These are phyloP conservation scores for Cornus controversa DNA, from an alignment of 148 eudicot species.

Conservation along the genomic window DNA sequence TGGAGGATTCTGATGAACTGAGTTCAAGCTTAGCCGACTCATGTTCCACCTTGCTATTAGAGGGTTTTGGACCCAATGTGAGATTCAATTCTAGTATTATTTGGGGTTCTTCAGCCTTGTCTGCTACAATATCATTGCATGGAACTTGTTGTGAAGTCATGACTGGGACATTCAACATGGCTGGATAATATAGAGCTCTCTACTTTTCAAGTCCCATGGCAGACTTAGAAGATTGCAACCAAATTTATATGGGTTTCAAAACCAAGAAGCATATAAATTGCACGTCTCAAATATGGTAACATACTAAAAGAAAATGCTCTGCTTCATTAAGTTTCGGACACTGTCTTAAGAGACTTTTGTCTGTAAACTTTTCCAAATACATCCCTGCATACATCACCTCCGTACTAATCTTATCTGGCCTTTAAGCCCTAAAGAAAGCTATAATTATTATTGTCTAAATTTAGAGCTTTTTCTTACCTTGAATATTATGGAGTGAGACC, in stretches of 20 bases:
- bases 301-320: too few species aligned
- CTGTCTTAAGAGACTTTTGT: neutral
- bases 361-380: neutral
- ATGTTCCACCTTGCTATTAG: neutral
- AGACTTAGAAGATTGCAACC: neutral
- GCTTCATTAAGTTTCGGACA: neutral
- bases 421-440: neutral
- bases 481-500: neutral
- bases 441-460: too few species aligned
- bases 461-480: neutral
- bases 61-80: neutral
- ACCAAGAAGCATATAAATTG: too few species aligned
- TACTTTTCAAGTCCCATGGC: too few species aligned
- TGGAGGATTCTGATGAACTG: neutral
- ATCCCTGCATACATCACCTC: neutral
- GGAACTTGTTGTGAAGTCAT: too few species aligned
- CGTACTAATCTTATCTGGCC: neutral
- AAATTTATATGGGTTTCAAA: neutral
- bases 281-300: neutral
- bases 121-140: too few species aligned
- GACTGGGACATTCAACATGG: neutral
- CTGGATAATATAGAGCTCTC: neutral
- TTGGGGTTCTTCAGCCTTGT: neutral
- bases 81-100: neutral
- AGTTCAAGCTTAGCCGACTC: neutral